These are phyloP conservation scores for Suhomyces taliae DNA, from an alignment of 1,139 yeast genomes.

Conservation along the genomic window DNA sequence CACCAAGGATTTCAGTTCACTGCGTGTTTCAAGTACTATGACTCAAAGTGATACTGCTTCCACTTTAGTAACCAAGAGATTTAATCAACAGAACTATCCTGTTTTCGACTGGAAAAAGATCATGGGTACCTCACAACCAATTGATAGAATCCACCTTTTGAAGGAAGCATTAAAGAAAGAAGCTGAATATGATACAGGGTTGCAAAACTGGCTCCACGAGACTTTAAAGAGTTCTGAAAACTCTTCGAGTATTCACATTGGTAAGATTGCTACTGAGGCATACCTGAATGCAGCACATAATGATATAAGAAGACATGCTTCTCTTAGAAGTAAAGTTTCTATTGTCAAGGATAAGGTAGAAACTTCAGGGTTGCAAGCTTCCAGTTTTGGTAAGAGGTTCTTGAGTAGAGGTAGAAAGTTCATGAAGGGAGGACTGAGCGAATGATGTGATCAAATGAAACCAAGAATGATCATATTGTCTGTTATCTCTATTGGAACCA, in stretches of 20 bases:
- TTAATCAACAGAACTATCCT: conserved; percentile 27
- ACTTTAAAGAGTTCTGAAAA: conserved; percentile 38
- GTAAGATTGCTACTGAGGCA: conserved; percentile 46
- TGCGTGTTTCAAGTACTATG: conserved; percentile 1
- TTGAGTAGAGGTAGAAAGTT: conserved; percentile 44
- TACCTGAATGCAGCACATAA: conserved; percentile 49
- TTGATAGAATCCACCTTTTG: conserved; percentile 41
- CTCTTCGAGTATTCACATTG: conserved; percentile 42
- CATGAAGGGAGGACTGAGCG: conserved; percentile 25
- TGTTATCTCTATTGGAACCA: no score
- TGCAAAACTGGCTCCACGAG: conserved; percentile 46
- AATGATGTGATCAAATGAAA: neutral
- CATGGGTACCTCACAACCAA: conserved; percentile 43
- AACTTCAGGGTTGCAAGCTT: conserved; percentile 42
- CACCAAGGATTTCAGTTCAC: neutral
- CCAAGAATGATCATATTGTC: neutral
- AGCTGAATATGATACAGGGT: conserved; percentile 43
- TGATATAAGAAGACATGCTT: conserved; percentile 44
- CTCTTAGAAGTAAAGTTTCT: conserved; percentile 43
- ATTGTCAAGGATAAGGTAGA: conserved; percentile 48
- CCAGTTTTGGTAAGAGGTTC: conserved; percentile 44
- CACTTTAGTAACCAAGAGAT: conserved; percentile 5
- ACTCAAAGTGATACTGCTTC: conserved; percentile 5
- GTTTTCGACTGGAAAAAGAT: conserved; percentile 48
- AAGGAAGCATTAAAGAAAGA: conserved; percentile 45